phyloP scores from a whole-genome alignment of 768 basidiomycete genomes.

The Agaricus blazei region DNA sequence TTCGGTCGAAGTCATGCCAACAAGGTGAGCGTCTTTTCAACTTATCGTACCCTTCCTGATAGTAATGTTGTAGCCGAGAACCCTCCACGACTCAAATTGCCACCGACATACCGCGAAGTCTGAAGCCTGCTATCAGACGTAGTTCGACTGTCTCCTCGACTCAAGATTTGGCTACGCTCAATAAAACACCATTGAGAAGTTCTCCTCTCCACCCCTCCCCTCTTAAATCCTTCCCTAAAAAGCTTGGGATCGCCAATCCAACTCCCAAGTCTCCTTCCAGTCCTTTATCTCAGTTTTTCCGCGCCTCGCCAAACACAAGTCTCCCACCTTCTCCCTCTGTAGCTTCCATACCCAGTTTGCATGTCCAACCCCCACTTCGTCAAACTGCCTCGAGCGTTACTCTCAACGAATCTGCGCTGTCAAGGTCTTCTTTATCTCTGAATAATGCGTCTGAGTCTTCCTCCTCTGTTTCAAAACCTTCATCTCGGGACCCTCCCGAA shows the following conservation, averaged over 20 bases:
- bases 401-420: conserved; percentile 15
- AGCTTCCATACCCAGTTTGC: conserved; percentile 11
- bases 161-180: neutral
- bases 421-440: neutral
- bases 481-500: neutral
- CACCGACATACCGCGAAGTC: neutral
- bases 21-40: conserved; percentile 22
- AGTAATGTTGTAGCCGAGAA: conserved; percentile 19
- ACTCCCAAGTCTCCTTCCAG: conserved; percentile 29
- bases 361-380: conserved; percentile 16
- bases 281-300: conserved; percentile 23
- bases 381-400: conserved; percentile 23
- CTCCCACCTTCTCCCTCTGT: conserved; percentile 17
- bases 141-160: neutral
- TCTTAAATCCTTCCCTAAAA: conserved; percentile 15
- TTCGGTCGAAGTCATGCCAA: conserved; percentile 22
- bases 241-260: conserved; percentile 6
- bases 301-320: neutral
- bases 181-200: conserved; percentile 15
- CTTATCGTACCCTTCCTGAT: neutral
- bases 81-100: conserved; percentile 6
- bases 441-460: neutral
- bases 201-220: conserved; percentile 34
- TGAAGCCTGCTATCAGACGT: neutral
- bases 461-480: neutral